Evolutionary conservation across 768 basidiomycete species (phyloP).

Genomic region (Xerocomus spinulosus): DNA sequence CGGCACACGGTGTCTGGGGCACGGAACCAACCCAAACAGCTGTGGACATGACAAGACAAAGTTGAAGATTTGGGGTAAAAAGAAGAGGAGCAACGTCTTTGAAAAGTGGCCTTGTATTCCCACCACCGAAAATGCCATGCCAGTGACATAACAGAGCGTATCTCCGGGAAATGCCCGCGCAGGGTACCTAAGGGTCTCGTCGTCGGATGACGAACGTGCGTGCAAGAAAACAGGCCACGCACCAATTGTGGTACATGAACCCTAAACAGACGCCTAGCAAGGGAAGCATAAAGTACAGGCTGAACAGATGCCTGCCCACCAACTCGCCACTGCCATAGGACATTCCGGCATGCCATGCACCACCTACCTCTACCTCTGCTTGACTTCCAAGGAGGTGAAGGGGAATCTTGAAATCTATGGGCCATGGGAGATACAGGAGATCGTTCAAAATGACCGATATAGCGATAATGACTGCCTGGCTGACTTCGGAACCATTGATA

Average conservation of each 20-base stretch:
- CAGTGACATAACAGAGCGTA: constrained; percentile 94
- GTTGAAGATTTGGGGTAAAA: constrained; percentile 97
- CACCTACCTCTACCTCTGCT: constrained; percentile 68
- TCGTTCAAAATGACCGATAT: constrained; percentile 90
- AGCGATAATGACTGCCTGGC: constrained; percentile 90
- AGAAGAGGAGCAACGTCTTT: constrained; percentile 94
- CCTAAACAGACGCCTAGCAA: constrained; percentile 86
- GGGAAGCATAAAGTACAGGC: constrained; percentile 95
- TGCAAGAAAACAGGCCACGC: constrained; percentile 23
- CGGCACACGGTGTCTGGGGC: constrained; percentile 92
- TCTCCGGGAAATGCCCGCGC: constrained; percentile 94
- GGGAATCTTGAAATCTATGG: constrained; percentile 67
- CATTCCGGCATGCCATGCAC: constrained; percentile 81
- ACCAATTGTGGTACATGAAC: constrained; percentile 97
- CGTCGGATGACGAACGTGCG: not conserved
- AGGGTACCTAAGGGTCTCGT: constrained; percentile 68
- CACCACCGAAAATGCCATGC: constrained; percentile 98
- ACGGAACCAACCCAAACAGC: constrained; percentile 88
- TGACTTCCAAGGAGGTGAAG: constrained; percentile 63
- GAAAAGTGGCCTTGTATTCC: constrained; percentile 97
- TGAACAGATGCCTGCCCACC: constrained; percentile 91
- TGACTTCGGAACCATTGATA: constrained; percentile 93
- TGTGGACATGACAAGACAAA: constrained; percentile 94
- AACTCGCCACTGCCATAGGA: constrained; percentile 81
- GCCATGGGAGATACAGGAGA: constrained; percentile 89